Evolutionary conservation across 2,329 filamentous ascomycete species (phyloP), one percentile per base, ranked within the genome.

Genomic region (Monilinia laxa): DNA sequence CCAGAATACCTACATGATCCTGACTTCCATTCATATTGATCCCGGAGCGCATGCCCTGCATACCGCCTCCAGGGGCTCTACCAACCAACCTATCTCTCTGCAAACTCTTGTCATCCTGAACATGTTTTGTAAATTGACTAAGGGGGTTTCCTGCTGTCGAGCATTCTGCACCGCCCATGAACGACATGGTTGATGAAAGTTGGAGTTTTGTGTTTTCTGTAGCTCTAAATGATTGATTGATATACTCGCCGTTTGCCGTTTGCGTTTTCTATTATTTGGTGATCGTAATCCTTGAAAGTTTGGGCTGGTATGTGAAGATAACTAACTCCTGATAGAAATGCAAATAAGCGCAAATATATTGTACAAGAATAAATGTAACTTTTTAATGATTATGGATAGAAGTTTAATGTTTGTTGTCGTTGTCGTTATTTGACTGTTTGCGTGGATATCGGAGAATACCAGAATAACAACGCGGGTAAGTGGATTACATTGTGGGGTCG

Each of bases 61-160:
- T 84, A 75, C 90, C 82, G 10, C 85, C 88, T 54, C 85, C 87
- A 0, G 91, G 89, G 0, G 87, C 88, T 71, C 89, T 83, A 70
- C 91, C 92, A 68, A 91, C 88, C 69, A 98, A 83, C 68, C 95
- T 87, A 79, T 99, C 95, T 75, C 93, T 86, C 80, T 98, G 95
- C 67, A 98, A 82, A 67, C 91, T 95, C 80, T 93, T 96, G 82
- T 99, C 95, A 84, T 96, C 92, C 77, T 96, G 91, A 67, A 95
- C 92, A 79, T 97, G 93, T 80, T 99, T 99, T 71, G 93, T 92
- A 79, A 99, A 96, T 83, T 98, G 95, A 77, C 92, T 94, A 75
- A 99, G 88, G 67, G 96, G 95, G 79, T 99, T 99, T 76, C 90
- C 92, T 71, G 91, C 93, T 69, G 95, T 96, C 66, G 94, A 98